Percentiles rank a stretch among this genome's conserved stretches.
Evolutionary conservation across 140 eudicot genomes (phyloP).

Genomic region (Bidens hawaiensis): DNA sequence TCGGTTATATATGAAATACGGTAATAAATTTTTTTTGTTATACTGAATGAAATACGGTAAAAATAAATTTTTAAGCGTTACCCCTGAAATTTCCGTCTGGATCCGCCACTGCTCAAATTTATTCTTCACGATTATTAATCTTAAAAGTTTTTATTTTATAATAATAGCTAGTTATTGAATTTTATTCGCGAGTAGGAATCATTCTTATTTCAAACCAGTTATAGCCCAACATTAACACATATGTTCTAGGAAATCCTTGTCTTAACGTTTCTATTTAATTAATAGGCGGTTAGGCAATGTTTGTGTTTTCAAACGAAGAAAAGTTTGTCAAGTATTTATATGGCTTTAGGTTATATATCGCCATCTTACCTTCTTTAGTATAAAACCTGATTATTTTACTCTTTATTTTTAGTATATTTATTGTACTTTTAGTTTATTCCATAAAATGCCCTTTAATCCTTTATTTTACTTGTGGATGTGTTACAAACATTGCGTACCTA

Average conservation of each 20-base stretch:
- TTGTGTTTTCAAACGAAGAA: constrained; percentile 1
- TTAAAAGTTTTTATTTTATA: too few relatives aligned
- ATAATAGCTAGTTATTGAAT: too few relatives aligned
- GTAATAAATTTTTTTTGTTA: too few relatives aligned
- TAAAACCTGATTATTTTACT: background rate
- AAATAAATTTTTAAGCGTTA: too few relatives aligned
- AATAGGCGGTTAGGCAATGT: background rate
- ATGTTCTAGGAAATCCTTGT: background rate
- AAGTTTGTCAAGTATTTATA: background rate
- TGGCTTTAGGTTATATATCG: constrained; percentile 4
- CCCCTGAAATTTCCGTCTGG: too few relatives aligned
- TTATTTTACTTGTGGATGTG: background rate
- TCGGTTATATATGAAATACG: too few relatives aligned
- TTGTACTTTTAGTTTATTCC: too few relatives aligned
- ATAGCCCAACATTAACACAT: background rate
- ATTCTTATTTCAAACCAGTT: background rate
- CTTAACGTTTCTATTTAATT: background rate
- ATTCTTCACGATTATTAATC: too few relatives aligned
- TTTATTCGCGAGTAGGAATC: background rate
- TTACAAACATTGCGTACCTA: background rate
- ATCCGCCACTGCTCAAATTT: too few relatives aligned
- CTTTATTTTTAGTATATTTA: background rate
- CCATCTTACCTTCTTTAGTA: background rate
- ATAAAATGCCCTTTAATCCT: background rate
- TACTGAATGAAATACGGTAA: too few relatives aligned